Evolutionary conservation across 495 filamentous ascomycete species (phyloP).

Genomic region (Aspergillus mulundensis): DNA sequence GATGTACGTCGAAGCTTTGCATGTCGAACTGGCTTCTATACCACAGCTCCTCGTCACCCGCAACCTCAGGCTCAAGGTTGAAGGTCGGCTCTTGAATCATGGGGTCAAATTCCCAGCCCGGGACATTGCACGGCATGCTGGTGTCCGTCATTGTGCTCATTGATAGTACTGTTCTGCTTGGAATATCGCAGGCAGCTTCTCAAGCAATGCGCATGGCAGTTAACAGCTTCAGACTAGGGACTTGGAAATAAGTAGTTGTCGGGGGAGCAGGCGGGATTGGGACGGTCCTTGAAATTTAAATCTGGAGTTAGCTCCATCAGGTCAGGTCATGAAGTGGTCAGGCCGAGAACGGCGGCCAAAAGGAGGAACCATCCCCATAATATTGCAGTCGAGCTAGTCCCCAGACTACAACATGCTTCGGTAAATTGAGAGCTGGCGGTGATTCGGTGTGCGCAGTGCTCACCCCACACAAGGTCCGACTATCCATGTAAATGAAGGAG

Average conservation of each 20-base stretch:
- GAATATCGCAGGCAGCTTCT: neutral
- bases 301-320: neutral
- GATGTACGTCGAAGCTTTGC: slow-evolving; percentile 1
- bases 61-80: neutral
- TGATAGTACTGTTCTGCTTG: neutral
- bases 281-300: slow-evolving; percentile 5
- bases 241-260: neutral
- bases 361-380: neutral
- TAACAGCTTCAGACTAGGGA: neutral
- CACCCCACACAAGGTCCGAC: slow-evolving; percentile 6
- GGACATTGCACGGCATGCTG: slow-evolving; percentile 1
- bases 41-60: slow-evolving; percentile 6
- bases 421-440: slow-evolving; percentile 2
- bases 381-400: neutral
- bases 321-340: neutral
- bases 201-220: neutral
- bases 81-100: slow-evolving; percentile 2
- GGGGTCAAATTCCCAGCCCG: slow-evolving; percentile 9
- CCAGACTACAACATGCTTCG: neutral
- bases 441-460: slow-evolving; percentile 5
- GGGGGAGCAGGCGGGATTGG: neutral
- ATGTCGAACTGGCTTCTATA: slow-evolving; percentile 8
- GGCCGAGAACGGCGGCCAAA: slow-evolving; percentile 1
- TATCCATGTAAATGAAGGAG: neutral
- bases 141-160: slow-evolving; percentile 5